Evolutionary conservation across 305 asterid species (phyloP).

Genomic region (Fraxinus greggii): DNA sequence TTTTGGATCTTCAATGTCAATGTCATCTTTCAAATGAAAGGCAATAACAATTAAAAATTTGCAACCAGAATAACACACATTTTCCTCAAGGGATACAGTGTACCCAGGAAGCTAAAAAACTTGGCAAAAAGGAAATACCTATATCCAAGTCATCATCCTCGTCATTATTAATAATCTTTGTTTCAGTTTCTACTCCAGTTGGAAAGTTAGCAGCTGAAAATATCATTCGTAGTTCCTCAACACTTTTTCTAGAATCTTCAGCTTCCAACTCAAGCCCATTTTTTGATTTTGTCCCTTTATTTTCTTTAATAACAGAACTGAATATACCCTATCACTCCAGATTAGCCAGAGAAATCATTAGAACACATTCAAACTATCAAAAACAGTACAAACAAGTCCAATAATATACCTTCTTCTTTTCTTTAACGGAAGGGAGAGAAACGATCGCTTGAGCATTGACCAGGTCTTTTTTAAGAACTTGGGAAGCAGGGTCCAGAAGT

Average conservation of each 20-base stretch:
- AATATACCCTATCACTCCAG: conserved; percentile 60
- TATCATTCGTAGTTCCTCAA: conserved; percentile 51
- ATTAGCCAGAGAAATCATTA: neutral
- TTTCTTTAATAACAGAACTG: conserved; percentile 68
- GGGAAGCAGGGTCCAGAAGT: conserved; percentile 53
- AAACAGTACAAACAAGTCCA: conserved; percentile 2
- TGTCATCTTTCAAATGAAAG: conserved; percentile 53
- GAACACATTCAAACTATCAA: neutral
- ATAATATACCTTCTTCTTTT: conserved; percentile 72
- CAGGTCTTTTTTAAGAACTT: conserved; percentile 49
- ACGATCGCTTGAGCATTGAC: conserved; percentile 42
- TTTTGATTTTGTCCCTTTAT: conserved; percentile 54
- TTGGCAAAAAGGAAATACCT: conserved; percentile 40
- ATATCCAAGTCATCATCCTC: conserved; percentile 64
- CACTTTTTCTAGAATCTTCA: conserved; percentile 48
- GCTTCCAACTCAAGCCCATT: conserved; percentile 42
- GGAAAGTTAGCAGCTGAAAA: conserved; percentile 67
- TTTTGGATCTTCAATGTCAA: conserved; percentile 71
- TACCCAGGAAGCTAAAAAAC: neutral
- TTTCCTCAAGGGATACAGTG: neutral
- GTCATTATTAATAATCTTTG: conserved; percentile 31
- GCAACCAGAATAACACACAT: neutral
- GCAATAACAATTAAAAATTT: conserved; percentile 1
- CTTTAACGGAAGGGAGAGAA: conserved; percentile 46
- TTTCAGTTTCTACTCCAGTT: conserved; percentile 43